Evolutionary conservation across 805 yeast species (phyloP).

Genomic region (Peterozyma toletana): DNA sequence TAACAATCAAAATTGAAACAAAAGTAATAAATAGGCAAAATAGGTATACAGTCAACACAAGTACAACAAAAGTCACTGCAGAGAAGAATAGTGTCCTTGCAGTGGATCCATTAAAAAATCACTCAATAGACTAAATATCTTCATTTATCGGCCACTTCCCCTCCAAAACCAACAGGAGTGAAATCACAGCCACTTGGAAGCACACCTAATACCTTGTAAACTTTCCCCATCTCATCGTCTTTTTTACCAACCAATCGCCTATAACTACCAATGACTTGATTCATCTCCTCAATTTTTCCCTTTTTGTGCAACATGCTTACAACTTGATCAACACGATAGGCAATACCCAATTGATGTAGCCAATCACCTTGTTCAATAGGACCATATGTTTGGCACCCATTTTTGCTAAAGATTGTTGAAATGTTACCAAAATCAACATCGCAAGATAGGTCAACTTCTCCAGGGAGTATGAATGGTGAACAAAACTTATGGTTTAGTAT

Average conservation of each 20-base stretch:
- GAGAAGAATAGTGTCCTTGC: too few species aligned
- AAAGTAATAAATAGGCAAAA: constrained; percentile 4
- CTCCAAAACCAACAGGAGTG: constrained; percentile 51
- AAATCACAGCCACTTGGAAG: constrained; percentile 33
- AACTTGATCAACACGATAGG: constrained; percentile 51
- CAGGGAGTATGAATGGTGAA: constrained; percentile 69
- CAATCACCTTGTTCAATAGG: constrained; percentile 76
- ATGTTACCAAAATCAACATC: constrained; percentile 77
- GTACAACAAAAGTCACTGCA: too few species aligned
- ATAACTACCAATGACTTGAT: constrained; percentile 50
- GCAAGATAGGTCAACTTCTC: constrained; percentile 73
- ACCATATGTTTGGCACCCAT: constrained; percentile 31
- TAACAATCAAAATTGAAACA: neutral
- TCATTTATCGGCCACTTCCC: constrained; percentile 9
- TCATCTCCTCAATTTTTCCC: constrained; percentile 35
- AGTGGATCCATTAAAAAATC: too few species aligned
- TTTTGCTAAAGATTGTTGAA: constrained; percentile 22
- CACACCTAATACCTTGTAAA: constrained; percentile 65
- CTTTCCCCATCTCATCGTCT: constrained; percentile 63
- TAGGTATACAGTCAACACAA: too few species aligned
- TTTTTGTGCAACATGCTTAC: constrained; percentile 29
- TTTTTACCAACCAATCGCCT: constrained; percentile 55
- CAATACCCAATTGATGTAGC: constrained; percentile 70
- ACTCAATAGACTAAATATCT: too few species aligned
- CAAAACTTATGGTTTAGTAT: constrained; percentile 67